Evolutionary conservation across 805 yeast species (phyloP).

Genomic region (Nakazawaea anatomiae): DNA sequence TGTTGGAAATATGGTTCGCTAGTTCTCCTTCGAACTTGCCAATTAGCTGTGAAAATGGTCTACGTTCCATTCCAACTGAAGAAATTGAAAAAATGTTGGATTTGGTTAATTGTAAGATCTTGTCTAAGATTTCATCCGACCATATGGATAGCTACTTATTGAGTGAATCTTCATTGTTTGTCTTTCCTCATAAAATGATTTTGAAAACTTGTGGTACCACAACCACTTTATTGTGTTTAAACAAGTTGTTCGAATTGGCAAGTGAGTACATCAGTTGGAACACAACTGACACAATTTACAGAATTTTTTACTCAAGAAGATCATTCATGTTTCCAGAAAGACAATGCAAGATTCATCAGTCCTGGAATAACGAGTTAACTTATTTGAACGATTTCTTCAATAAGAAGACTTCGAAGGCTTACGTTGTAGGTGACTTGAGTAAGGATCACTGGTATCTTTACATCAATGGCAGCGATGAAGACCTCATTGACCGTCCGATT

Average conservation of each 20-base stretch:
- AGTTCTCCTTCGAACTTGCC: slow-evolving; percentile 38
- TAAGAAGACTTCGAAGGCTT: slow-evolving; percentile 52
- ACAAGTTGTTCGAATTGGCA: slow-evolving; percentile 52
- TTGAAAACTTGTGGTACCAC: slow-evolving; percentile 97
- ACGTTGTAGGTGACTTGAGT: slow-evolving; percentile 74
- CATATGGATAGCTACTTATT: slow-evolving; percentile 77
- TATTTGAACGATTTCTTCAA: slow-evolving; percentile 62
- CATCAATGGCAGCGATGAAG: slow-evolving; percentile 41
- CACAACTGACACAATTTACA: slow-evolving; percentile 34
- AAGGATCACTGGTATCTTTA: slow-evolving; percentile 91
- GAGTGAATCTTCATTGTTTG: slow-evolving; percentile 86
- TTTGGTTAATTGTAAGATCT: slow-evolving; percentile 79
- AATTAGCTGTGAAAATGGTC: slow-evolving; percentile 33
- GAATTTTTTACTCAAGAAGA: slow-evolving; percentile 85
- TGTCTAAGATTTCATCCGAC: slow-evolving; percentile 66
- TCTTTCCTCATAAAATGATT: slow-evolving; percentile 77
- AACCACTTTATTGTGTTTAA: slow-evolving; percentile 75
- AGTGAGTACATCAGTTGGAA: slow-evolving; percentile 35
- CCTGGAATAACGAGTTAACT: slow-evolving; percentile 78
- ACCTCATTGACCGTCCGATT: slow-evolving; percentile 2
- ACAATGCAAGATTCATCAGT: slow-evolving; percentile 74
- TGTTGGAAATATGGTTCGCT: slow-evolving; percentile 85
- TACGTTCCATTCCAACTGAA: slow-evolving; percentile 57
- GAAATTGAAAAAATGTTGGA: slow-evolving; percentile 73
- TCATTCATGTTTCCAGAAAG: slow-evolving; percentile 87